Evolutionary conservation across 805 yeast genomes (phyloP).

Genomic region (Debaryomyces tyrocola): DNA sequence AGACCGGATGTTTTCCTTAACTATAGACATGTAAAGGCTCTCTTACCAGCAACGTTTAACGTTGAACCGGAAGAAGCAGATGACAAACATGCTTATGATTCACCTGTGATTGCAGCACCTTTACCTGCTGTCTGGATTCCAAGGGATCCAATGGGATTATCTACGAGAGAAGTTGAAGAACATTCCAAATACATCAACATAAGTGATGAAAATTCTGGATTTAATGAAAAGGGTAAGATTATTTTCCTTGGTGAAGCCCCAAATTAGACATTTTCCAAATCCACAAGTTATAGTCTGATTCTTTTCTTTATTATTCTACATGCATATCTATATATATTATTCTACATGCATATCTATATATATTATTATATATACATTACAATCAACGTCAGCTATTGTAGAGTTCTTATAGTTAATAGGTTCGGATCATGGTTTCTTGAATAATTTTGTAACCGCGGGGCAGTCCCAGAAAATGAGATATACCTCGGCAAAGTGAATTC

Average conservation of each 20-base stretch:
- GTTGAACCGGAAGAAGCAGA: slow-evolving; percentile 43
- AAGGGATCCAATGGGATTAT: slow-evolving; percentile 82
- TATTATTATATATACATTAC: no score
- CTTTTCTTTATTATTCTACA: no score
- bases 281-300: no score
- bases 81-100: slow-evolving; percentile 65
- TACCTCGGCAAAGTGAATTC: no score
- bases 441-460: no score
- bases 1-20: slow-evolving; percentile 63
- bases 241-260: slow-evolving; percentile 35
- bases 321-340: no score
- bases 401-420: no score
- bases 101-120: slow-evolving; percentile 68
- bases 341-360: no score
- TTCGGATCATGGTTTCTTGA: no score
- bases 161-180: slow-evolving; percentile 56
- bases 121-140: slow-evolving; percentile 92
- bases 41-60: slow-evolving; percentile 37
- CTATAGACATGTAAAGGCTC: slow-evolving; percentile 31
- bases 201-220: slow-evolving; percentile 65
- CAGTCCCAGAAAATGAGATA: no score
- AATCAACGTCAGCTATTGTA: no score
- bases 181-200: slow-evolving; percentile 58
- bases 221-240: slow-evolving; percentile 37
- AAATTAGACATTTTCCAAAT: slow-evolving; percentile 7